A percentile compares a stretch with the other conserved stretches of the same genome.
Evolutionary conservation across 1,139 yeast species (phyloP).

Genomic region (Schwanniomyces etchellsii): DNA sequence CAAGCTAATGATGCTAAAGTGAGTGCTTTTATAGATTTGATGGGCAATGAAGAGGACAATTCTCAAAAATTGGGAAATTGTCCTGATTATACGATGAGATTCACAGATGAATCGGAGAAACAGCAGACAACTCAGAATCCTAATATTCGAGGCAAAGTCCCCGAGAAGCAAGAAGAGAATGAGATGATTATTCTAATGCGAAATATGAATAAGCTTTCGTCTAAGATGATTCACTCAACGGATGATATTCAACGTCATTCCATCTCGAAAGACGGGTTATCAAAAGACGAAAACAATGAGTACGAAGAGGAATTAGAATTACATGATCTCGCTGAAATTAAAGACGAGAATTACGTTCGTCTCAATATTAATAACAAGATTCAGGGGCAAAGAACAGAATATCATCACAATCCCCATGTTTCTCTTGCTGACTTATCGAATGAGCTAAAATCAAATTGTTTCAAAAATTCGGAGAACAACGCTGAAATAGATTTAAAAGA

Average conservation of each 20-base stretch:
- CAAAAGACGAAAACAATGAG: conserved; percentile 28
- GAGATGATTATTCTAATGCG: conserved; percentile 71
- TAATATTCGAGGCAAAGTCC: conserved; percentile 16
- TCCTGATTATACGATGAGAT: conserved; percentile 88
- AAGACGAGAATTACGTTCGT: conserved; percentile 49
- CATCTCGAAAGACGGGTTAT: conserved; percentile 12
- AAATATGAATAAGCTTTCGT: conserved; percentile 84
- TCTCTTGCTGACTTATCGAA: not conserved
- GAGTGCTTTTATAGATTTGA: conserved; percentile 62
- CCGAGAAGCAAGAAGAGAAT: conserved; percentile 37
- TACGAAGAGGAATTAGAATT: conserved; percentile 50
- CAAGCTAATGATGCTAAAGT: conserved; percentile 22
- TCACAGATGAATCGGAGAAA: conserved; percentile 37
- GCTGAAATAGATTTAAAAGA: conserved; percentile 36
- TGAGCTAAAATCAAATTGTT: conserved; percentile 3
- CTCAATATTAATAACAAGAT: conserved; percentile 40
- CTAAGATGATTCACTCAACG: conserved; percentile 64
- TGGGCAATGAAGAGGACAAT: conserved; percentile 78
- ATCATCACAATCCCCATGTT: conserved; percentile 1
- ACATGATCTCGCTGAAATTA: conserved; percentile 53
- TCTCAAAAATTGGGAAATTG: conserved; percentile 70
- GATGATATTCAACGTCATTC: conserved; percentile 6
- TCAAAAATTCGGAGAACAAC: conserved; percentile 4
- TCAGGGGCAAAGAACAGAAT: not conserved
- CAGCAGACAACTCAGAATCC: conserved; percentile 4